These are phyloP conservation scores for Meyerozyma carpophila DNA, from an alignment of 1,139 yeast genomes.

Conservation along the genomic window DNA sequence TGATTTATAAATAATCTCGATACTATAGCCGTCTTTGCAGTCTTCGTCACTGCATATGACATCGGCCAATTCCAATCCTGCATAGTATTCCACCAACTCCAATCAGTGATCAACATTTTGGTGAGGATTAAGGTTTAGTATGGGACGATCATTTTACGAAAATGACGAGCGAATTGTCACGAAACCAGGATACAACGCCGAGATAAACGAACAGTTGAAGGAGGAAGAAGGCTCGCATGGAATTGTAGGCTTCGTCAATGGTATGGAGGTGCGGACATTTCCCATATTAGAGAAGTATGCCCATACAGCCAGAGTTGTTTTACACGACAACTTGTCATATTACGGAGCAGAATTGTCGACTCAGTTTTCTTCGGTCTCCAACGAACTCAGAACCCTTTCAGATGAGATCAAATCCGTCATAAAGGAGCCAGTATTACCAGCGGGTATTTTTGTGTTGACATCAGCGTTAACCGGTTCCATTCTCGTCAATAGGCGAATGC, in stretches of 20 bases:
- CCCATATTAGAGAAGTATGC: conserved; percentile 41
- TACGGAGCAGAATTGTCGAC: conserved; percentile 40
- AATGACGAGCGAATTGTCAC: conserved; percentile 44
- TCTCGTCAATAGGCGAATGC: conserved; percentile 38
- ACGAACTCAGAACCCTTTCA: conserved; percentile 30
- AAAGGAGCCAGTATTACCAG: conserved; percentile 49
- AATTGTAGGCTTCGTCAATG: conserved; percentile 38
- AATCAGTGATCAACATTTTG: not conserved
- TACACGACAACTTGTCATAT: conserved; percentile 32
- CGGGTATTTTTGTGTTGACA: conserved; percentile 49
- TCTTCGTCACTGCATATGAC: too few relatives aligned
- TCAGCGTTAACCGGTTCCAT: conserved; percentile 53
- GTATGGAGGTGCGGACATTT: conserved; percentile 48
- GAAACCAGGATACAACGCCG: conserved; percentile 43
- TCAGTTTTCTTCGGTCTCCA: conserved; percentile 37
- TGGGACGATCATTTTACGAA: conserved; percentile 41
- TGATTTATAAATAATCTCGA: too few relatives aligned
- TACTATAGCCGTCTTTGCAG: too few relatives aligned
- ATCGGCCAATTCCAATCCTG: too few relatives aligned
- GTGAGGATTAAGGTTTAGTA: conserved; percentile 9
- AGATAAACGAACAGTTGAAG: conserved; percentile 30
- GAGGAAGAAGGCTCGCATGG: conserved; percentile 38
- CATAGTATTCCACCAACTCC: not conserved
- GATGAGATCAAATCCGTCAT: conserved; percentile 20
- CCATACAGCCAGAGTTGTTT: conserved; percentile 29